Conservation (phyloP, 805 yeast genomes). For the Myxozyma neotropica region DNA sequence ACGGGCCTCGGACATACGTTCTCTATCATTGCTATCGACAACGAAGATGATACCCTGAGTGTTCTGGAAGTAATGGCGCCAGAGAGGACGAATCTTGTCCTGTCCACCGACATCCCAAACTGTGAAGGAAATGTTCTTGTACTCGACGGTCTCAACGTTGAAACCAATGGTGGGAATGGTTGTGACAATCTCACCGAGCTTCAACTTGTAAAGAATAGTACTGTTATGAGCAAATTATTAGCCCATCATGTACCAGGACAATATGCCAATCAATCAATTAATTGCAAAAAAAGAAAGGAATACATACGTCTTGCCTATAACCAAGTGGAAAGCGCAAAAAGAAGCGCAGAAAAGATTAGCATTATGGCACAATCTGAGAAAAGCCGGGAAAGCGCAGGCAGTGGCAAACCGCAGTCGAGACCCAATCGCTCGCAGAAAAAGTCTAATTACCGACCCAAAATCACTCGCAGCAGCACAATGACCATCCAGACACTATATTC, state of each 20-base stretch:
- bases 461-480: too few relatives aligned
- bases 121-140: constrained; percentile 78
- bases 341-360: background rate
- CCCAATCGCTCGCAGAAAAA: background rate
- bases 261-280: too few relatives aligned
- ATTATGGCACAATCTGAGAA: background rate
- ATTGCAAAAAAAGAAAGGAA: background rate
- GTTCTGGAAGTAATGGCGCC: constrained; percentile 95
- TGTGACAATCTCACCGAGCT: constrained; percentile 50
- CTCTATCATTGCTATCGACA: constrained; percentile 76
- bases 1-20: constrained; percentile 74
- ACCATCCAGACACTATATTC: background rate
- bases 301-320: constrained; percentile 33
- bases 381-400: background rate
- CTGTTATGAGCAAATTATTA: constrained; percentile 10
- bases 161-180: constrained; percentile 75
- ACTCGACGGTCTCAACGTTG: constrained; percentile 84
- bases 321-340: constrained; percentile 4
- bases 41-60: constrained; percentile 91
- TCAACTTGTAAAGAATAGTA: constrained; percentile 75
- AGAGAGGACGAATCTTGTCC: constrained; percentile 83
- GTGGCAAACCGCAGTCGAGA: constrained; percentile 7
- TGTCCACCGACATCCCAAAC: constrained; percentile 98
- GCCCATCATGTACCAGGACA: too few relatives aligned
- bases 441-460: too few relatives aligned